Evolutionary conservation across 768 basidiomycete species (phyloP).

Genomic region (Chlorophyllum brunneum): DNA sequence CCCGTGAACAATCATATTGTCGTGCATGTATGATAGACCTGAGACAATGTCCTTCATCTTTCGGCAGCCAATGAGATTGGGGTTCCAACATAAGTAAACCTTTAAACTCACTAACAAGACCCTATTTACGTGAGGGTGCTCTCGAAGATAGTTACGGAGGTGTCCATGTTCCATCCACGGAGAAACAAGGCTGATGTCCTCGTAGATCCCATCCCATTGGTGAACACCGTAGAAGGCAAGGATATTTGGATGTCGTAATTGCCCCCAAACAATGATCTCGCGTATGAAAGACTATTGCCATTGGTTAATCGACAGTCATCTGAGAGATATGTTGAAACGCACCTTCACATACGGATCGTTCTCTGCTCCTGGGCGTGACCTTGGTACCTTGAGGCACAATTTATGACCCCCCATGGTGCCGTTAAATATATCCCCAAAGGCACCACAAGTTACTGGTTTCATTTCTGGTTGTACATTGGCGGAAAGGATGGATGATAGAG

Average conservation of each 20-base stretch:
- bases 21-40: slow-evolving; percentile 17
- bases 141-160: slow-evolving; percentile 5
- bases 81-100: not conserved
- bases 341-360: slow-evolving; percentile 8
- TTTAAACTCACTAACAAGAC: slow-evolving; percentile 1
- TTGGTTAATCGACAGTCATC: too few relatives aligned
- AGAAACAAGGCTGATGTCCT: slow-evolving; percentile 10
- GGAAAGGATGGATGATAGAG: not conserved
- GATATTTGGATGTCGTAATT: slow-evolving; percentile 10
- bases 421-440: slow-evolving; percentile 2
- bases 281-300: slow-evolving; percentile 1
- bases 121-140: not conserved
- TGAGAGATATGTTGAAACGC: too few relatives aligned
- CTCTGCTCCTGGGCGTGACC: not conserved
- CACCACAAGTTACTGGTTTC: not conserved
- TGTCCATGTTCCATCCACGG: slow-evolving; percentile 17
- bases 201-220: not conserved
- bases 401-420: not conserved
- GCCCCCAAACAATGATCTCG: slow-evolving; percentile 13
- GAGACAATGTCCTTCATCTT: slow-evolving; percentile 12
- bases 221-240: slow-evolving; percentile 15
- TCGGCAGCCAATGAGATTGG: not conserved
- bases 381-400: not conserved
- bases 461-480: not conserved
- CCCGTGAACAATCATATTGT: slow-evolving; percentile 15